Conservation (phyloP, 2,329 filamentous ascomycete genomes). For the Aspergillus latus region DNA sequence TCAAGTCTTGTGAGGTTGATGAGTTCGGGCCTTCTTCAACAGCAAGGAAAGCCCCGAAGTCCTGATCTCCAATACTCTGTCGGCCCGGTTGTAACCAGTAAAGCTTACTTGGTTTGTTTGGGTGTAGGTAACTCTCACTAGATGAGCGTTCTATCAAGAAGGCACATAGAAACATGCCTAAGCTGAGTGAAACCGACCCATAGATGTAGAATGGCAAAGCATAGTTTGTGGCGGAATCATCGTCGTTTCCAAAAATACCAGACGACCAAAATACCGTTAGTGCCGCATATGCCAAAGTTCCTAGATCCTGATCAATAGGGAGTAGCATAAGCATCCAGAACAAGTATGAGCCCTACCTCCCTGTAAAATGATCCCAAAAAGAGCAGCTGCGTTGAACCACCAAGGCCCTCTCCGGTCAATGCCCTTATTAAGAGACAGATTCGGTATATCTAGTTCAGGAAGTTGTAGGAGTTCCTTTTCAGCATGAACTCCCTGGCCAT, state of each 20-base stretch:
- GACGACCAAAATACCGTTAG: constrained; percentile 33
- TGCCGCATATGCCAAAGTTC: constrained; percentile 27
- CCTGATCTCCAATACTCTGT: constrained; percentile 40
- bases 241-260: constrained; percentile 27
- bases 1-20: constrained; percentile 16
- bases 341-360: constrained; percentile 22
- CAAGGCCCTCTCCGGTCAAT: constrained; percentile 29
- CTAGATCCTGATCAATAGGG: constrained; percentile 7
- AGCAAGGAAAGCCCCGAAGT: constrained; percentile 38
- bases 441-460: constrained; percentile 34
- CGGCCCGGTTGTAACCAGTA: constrained; percentile 43
- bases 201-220: constrained; percentile 36
- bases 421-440: constrained; percentile 38
- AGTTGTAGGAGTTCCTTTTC: constrained; percentile 13
- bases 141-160: constrained; percentile 37
- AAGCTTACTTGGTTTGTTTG: constrained; percentile 29
- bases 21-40: constrained; percentile 24
- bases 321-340: background rate
- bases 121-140: constrained; percentile 25
- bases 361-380: constrained; percentile 30
- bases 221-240: constrained; percentile 26
- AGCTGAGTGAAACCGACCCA: constrained; percentile 34
- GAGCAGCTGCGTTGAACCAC: constrained; percentile 34
- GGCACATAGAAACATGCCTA: constrained; percentile 38
- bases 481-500: constrained; percentile 4